phyloP scores from a whole-genome alignment of 352 stramenopile genomes.

The Thalassiosira allenii region DNA sequence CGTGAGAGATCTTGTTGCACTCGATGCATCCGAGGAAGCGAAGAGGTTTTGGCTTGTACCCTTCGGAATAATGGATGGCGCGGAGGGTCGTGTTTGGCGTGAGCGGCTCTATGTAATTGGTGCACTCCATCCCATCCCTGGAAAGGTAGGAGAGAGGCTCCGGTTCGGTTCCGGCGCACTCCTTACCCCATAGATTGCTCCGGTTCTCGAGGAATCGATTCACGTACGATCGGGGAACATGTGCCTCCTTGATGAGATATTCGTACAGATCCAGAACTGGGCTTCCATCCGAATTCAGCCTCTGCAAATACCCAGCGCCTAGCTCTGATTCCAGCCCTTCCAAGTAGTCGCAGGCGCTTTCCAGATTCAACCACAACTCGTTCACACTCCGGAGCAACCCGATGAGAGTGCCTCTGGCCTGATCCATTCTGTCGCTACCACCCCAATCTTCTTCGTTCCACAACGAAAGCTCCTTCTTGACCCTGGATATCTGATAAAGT shows the following conservation, averaged over 20 bases:
- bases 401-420: background rate
- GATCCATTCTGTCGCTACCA: background rate
- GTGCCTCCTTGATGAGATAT: background rate
- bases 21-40: constrained; percentile 3
- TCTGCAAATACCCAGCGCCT: no score
- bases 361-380: background rate
- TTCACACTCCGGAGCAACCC: background rate
- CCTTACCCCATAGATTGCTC: background rate
- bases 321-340: background rate
- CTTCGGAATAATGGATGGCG: background rate
- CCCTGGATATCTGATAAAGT: background rate
- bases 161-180: background rate
- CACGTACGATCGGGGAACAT: background rate
- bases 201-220: constrained; percentile 4
- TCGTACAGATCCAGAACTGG: constrained; percentile 1
- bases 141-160: background rate
- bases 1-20: background rate
- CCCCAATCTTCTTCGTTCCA: background rate
- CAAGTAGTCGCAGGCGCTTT: background rate
- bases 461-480: background rate
- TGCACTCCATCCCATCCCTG: background rate
- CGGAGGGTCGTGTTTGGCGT: background rate
- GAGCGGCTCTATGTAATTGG: background rate
- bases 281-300: background rate
- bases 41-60: constrained; percentile 11